phyloP scores from a whole-genome alignment of 148 eudicot genomes.

The Fagopyrum esculentum region DNA sequence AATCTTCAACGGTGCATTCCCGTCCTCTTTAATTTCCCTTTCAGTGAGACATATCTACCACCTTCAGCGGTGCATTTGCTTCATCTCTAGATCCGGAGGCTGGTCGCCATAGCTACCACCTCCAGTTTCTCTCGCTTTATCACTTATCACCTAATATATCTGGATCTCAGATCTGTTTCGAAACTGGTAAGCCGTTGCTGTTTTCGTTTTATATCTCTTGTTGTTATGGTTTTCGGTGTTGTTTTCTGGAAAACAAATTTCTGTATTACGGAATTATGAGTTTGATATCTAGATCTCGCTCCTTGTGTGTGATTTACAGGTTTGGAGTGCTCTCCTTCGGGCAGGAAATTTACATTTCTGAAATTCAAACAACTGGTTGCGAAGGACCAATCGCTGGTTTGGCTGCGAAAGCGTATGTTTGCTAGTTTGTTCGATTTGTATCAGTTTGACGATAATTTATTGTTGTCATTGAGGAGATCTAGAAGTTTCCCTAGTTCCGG shows the following conservation, averaged over 20 bases:
- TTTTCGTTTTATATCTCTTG: not conserved
- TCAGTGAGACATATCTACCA: not conserved
- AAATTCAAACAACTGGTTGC: not conserved
- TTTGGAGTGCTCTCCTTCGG: not conserved
- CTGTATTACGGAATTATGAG: not conserved
- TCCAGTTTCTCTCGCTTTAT: not conserved
- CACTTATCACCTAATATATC: not conserved
- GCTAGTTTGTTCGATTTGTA: constrained; percentile 9
- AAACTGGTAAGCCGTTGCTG: not conserved
- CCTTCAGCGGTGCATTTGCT: not conserved
- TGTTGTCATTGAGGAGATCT: constrained; percentile 33
- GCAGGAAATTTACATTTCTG: not conserved
- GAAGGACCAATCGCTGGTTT: not conserved
- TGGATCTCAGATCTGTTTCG: not conserved
- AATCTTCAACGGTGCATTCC: not conserved
- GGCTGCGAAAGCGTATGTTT: not conserved
- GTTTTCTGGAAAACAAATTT: not conserved
- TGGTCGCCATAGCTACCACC: not conserved
- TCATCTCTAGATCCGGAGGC: not conserved
- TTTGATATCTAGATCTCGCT: not conserved
- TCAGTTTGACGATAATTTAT: constrained; percentile 18
- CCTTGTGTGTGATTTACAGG: not conserved
- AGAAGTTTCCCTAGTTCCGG: constrained; percentile 1
- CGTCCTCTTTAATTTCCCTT: not conserved
- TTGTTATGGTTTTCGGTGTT: not conserved